Evolutionary conservation across 768 basidiomycete genomes (phyloP), one percentile per base, ranked within the genome.

Genomic region (Kwoniella heveanensis): DNA sequence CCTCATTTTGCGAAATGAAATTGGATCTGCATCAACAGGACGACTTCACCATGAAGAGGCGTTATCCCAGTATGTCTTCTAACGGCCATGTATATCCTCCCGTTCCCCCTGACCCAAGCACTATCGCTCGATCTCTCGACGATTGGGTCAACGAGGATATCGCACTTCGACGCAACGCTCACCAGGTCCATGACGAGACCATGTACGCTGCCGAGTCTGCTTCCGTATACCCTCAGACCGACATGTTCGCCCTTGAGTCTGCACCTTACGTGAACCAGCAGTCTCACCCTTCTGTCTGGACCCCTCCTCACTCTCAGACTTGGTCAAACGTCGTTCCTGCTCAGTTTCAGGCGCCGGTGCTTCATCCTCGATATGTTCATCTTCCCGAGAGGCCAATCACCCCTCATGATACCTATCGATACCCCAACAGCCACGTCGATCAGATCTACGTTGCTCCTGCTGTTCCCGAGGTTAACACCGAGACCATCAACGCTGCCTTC

Each of bases 321-420:
- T 64, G 62, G 62, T 19, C 12, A 1, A 39, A 53, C 22, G 8
- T 49, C 10, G 29, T 24, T 24, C 32, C 47, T 22, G 36, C 29
- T 30, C 30, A 62, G n/a, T 64, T 64, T 27, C 63, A 83, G 17
- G 55, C 60, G 5, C 61, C 64, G 21, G 32, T 60, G 5, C 54
- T 67, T 25, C 54, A 49, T 12, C 56, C 68, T 25, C 29, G 64
- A 39, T 24, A 52, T 19, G 53, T 69, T n/a, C 54, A 62, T 17
- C 52, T 69, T 21, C 51, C 64, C 22, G 64, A 69, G 46, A 46
- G 50, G 27, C 63, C 64, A n/a, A 37, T 58, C 25, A 68, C 67
- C 13, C 67, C 67, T 50, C 67, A 65, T 53, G 63, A 68, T 47
- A 65, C 67, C 10, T 68, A 65, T 55, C 62, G 64, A 47, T 65